Conservation (phyloP, 768 basidiomycete species). For the Boletus edulis region DNA sequence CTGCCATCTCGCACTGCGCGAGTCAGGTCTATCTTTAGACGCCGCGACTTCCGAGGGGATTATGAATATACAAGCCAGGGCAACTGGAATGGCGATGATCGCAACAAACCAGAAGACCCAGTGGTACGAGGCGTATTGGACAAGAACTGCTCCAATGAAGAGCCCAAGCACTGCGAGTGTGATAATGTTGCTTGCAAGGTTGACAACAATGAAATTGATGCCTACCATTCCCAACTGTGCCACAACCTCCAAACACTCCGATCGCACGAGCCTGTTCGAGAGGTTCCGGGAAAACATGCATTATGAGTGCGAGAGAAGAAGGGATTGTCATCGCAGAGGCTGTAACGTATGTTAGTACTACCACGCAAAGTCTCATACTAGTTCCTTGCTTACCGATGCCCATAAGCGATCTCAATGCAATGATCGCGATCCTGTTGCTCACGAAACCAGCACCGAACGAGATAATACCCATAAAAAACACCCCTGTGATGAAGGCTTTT, state of each 20-base stretch:
- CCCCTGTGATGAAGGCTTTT: slow-evolving; percentile 41
- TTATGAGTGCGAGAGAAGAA: slow-evolving; percentile 47
- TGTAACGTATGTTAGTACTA: slow-evolving; percentile 14
- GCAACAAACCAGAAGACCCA: slow-evolving; percentile 53
- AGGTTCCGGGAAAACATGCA: slow-evolving; percentile 48
- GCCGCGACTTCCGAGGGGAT: slow-evolving; percentile 29
- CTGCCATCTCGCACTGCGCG: slow-evolving; percentile 19
- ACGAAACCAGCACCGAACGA: slow-evolving; percentile 48
- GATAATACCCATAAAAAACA: slow-evolving; percentile 40
- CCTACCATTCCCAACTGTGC: slow-evolving; percentile 44
- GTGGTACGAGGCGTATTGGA: slow-evolving; percentile 38
- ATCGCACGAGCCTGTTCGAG: slow-evolving; percentile 47
- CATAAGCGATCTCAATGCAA: slow-evolving; percentile 50
- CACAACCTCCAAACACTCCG: slow-evolving; percentile 43
- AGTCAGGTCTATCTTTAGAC: background rate
- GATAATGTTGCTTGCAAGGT: background rate
- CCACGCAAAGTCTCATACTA: background rate
- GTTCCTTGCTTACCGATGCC: slow-evolving; percentile 40
- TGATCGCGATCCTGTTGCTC: slow-evolving; percentile 42
- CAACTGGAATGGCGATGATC: slow-evolving; percentile 36
- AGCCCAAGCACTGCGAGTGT: slow-evolving; percentile 36
- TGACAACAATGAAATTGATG: background rate
- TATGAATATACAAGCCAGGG: slow-evolving; percentile 31
- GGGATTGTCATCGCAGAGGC: slow-evolving; percentile 52
- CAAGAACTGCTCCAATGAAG: slow-evolving; percentile 42